A percentile compares a stretch with the other conserved stretches of the same genome.
phyloP scores from a whole-genome alignment of 176 grass and related monocot genomes.

The Juncus inflexus region DNA sequence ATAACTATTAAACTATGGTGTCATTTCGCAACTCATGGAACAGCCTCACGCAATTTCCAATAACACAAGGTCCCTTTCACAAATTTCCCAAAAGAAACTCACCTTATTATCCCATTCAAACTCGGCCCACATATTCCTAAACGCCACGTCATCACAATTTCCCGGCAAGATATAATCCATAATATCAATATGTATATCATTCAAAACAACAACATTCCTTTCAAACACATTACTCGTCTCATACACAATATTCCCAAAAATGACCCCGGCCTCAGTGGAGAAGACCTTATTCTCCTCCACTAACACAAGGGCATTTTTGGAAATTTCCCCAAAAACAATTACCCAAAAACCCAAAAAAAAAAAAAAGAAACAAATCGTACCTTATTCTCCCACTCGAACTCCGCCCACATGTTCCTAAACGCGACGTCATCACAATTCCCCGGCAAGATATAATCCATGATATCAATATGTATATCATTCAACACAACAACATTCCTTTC shows the following conservation, averaged over 20 bases:
- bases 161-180: conserved; percentile 78
- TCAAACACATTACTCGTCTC: conserved; percentile 70
- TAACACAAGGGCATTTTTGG: too few relatives aligned
- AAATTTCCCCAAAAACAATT: too few relatives aligned
- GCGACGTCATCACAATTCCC: conserved; percentile 52
- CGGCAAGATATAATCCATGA: conserved; percentile 80
- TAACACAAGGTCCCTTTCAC: too few relatives aligned
- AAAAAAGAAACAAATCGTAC: conserved; percentile 15
- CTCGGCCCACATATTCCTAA: conserved; percentile 74
- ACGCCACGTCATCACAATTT: conserved; percentile 55
- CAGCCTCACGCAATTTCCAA: too few relatives aligned
- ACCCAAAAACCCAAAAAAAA: too few relatives aligned
- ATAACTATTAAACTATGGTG: too few relatives aligned
- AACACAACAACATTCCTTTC: conserved; percentile 58
- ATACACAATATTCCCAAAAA: conserved; percentile 66
- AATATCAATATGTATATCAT: conserved; percentile 75
- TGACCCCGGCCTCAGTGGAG: conserved; percentile 69
- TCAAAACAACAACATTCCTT: conserved; percentile 54
- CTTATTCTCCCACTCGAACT: conserved; percentile 80
- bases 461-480: conserved; percentile 73
- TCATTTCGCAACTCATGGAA: too few relatives aligned
- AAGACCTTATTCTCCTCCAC: background rate
- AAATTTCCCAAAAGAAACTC: background rate
- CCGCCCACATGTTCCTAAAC: conserved; percentile 76
- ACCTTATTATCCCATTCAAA: conserved; percentile 81